phyloP scores from a whole-genome alignment of 148 eudicot genomes.

The Heliamphora exappendiculata region DNA sequence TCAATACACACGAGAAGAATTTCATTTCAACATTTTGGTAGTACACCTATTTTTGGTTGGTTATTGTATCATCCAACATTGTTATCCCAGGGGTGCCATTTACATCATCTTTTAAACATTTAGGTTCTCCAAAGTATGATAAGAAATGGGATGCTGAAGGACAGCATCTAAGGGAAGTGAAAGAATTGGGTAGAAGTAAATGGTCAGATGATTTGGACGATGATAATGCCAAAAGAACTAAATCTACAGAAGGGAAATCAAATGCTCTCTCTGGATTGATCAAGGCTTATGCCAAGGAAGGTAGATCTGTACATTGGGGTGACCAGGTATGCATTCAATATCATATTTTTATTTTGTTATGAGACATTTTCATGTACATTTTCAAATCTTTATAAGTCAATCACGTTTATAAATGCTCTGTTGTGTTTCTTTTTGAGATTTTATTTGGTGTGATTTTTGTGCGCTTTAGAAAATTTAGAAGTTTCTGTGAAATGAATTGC shows the following conservation, averaged over 20 bases:
- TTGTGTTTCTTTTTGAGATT: conserved; percentile 11
- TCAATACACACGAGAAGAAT: neutral
- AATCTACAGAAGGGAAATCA: conserved; percentile 31
- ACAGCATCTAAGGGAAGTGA: conserved; percentile 51
- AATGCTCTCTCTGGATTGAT: conserved; percentile 49
- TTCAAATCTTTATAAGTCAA: neutral
- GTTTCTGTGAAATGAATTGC: neutral
- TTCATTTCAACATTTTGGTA: neutral
- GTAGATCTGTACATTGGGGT: conserved; percentile 93
- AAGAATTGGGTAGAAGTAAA: conserved; percentile 86
- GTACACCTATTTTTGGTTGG: neutral
- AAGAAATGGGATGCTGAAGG: conserved; percentile 30
- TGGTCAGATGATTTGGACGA: conserved; percentile 86
- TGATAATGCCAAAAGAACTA: conserved; percentile 31
- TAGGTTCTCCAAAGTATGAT: conserved; percentile 42
- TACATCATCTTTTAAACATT: conserved; percentile 5
- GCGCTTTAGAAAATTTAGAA: neutral
- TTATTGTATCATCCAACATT: neutral
- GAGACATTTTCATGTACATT: neutral
- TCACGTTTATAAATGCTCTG: neutral
- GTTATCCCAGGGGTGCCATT: conserved; percentile 1
- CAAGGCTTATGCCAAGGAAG: conserved; percentile 58
- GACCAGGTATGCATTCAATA: conserved; percentile 62
- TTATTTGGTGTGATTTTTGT: conserved; percentile 2
- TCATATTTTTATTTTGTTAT: neutral